Conservation (phyloP, 108 stramenopile genomes). For the Pseudonitzschia multistriata region DNA sequence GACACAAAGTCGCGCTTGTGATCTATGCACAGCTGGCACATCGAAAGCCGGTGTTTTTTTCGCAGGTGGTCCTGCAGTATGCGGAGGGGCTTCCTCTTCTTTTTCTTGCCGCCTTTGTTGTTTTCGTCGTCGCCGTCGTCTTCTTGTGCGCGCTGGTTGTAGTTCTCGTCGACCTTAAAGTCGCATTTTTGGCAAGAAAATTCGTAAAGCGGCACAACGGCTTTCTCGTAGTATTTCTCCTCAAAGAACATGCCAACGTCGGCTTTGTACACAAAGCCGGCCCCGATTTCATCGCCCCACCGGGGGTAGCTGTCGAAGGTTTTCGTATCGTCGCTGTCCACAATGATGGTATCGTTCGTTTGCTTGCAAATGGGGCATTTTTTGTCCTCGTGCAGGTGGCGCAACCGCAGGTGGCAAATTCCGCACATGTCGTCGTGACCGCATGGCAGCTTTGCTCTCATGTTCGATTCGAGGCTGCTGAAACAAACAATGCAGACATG, state of each 20-base stretch:
- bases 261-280: conserved; percentile 48
- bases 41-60: conserved; percentile 48
- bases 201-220: conserved; percentile 63
- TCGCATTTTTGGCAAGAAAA: conserved; percentile 53
- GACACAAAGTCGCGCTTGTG: conserved; percentile 82
- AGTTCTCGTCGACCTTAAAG: conserved; percentile 24
- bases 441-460: conserved; percentile 65
- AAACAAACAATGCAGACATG: conserved; percentile 75
- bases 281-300: conserved; percentile 72
- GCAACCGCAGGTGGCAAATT: conserved; percentile 67
- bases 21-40: conserved; percentile 80
- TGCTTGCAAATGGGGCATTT: conserved; percentile 83
- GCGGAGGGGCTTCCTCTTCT: conserved; percentile 34
- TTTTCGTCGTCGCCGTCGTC: conserved; percentile 14
- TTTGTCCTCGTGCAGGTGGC: conserved; percentile 65
- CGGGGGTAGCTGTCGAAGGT: conserved; percentile 57
- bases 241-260: conserved; percentile 84
- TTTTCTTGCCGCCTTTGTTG: conserved; percentile 8
- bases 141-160: neutral
- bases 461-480: conserved; percentile 38
- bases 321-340: conserved; percentile 44
- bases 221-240: conserved; percentile 43
- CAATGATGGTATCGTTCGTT: conserved; percentile 65
- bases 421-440: conserved; percentile 83
- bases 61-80: conserved; percentile 75